phyloP scores from a whole-genome alignment of 495 filamentous ascomycete species.

The Letharia lupina region DNA sequence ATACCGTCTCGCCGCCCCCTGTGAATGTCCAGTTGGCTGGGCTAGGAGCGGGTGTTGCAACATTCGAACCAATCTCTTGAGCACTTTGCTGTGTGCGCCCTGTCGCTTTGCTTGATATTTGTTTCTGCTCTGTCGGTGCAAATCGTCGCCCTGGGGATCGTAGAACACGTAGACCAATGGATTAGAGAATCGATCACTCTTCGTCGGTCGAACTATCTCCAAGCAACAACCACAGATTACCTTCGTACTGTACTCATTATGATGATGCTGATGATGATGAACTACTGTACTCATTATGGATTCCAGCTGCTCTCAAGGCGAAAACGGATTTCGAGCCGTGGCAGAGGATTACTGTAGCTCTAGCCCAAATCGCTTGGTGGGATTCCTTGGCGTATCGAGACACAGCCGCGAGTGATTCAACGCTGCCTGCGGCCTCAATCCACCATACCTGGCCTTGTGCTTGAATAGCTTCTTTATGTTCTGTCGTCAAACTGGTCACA shows the following conservation, averaged over 20 bases:
- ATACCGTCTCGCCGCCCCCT: background rate
- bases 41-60: background rate
- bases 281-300: background rate
- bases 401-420: constrained; percentile 3
- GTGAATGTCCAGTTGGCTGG: background rate
- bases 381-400: constrained; percentile 2
- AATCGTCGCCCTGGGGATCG: background rate
- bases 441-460: constrained; percentile 6
- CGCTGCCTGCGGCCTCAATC: constrained; percentile 10
- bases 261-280: no score
- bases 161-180: background rate
- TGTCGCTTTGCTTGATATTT: background rate
- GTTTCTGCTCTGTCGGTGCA: background rate
- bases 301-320: background rate
- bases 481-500: background rate
- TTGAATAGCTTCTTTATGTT: background rate
- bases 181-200: background rate
- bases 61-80: background rate
- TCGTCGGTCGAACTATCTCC: background rate
- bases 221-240: background rate
- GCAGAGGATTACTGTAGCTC: background rate
- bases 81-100: background rate
- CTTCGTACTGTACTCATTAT: background rate
- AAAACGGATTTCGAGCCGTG: background rate
- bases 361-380: background rate